Base-by-base conservation (phyloP, 345 rosid genomes). In the Schrenkiella parvula region DNA sequence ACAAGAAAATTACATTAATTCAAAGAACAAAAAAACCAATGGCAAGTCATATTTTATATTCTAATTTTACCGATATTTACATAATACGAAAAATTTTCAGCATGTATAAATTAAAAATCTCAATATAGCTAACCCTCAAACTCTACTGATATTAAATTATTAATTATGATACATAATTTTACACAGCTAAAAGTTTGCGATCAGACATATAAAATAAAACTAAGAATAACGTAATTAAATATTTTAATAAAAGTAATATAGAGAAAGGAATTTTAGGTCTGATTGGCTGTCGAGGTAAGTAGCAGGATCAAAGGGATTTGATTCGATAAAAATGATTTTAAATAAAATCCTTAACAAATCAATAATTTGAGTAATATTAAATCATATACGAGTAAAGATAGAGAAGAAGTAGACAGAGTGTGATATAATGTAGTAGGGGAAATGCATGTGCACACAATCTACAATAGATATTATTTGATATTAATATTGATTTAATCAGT, bases 371-470 rank as follows among this genome's bases (percentile, higher is more conserved):
- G 25, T 37, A 47, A 28, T 74, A 66, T 66, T 37, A 48, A 74
- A 74, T 39, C 44, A 66, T 66, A 38, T 66, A 58, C 54, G 61
- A 58, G 62, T 66, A 66, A 48, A 58, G 72, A 74, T 66, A 66
- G 72, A 58, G 54, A 76, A 76, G 65, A 56, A 37, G 39, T 62
- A 69, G 74, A 69, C 74, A 62, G 52, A 69, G 65, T 63, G 70
- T 73, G 66, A 6, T 17, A 64, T 64, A 63, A 64, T 72, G 78
- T 29, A 70, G 75, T 64, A 76, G 79, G 66, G 71, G 74, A 60
- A 75, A 69, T 70, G 82, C 91, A 88, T 86, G 88, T 86, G 95
- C 82, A 80, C 86, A 47, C 73, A 88, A 88, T 88, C 91, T 86
- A 86, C 75, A 60, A 74, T 84, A 80, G 87, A 86, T 88, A 81